A percentile compares a stretch with the other conserved stretches of the same genome.
phyloP scores from a whole-genome alignment of 1,284 basidiomycete genomes.

The Cerioporus squamosus region DNA sequence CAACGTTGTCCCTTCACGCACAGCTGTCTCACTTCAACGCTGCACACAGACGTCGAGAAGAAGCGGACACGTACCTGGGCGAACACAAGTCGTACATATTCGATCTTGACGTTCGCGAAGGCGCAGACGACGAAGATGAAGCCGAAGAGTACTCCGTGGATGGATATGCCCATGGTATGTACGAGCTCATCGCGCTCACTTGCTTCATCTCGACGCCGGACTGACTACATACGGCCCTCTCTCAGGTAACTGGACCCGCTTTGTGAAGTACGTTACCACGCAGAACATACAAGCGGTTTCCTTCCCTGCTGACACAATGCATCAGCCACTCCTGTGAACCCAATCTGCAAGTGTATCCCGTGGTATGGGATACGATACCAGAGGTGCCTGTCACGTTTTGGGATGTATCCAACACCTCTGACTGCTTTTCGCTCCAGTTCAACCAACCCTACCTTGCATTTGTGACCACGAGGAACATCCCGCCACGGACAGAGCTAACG shows the following conservation, averaged over 20 bases:
- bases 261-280: conserved; percentile 60
- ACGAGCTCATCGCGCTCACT: conserved; percentile 12
- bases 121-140: conserved; percentile 37
- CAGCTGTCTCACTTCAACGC: neutral
- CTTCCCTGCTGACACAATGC: neutral
- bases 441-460: conserved; percentile 66
- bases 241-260: conserved; percentile 74
- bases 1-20: neutral
- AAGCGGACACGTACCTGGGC: conserved; percentile 39
- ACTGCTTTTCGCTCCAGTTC: conserved; percentile 39
- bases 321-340: conserved; percentile 68
- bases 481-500: conserved; percentile 56
- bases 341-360: conserved; percentile 58
- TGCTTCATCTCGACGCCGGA: conserved; percentile 1
- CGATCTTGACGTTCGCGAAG: conserved; percentile 60
- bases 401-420: neutral
- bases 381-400: conserved; percentile 47
- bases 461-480: conserved; percentile 52
- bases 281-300: too few relatives aligned
- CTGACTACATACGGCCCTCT: neutral
- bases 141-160: conserved; percentile 51
- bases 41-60: conserved; percentile 34
- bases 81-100: conserved; percentile 52
- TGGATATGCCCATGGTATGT: conserved; percentile 52
- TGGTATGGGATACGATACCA: conserved; percentile 62